phyloP scores from a whole-genome alignment of 768 basidiomycete species.

The Rhizopogon salebrosus region DNA sequence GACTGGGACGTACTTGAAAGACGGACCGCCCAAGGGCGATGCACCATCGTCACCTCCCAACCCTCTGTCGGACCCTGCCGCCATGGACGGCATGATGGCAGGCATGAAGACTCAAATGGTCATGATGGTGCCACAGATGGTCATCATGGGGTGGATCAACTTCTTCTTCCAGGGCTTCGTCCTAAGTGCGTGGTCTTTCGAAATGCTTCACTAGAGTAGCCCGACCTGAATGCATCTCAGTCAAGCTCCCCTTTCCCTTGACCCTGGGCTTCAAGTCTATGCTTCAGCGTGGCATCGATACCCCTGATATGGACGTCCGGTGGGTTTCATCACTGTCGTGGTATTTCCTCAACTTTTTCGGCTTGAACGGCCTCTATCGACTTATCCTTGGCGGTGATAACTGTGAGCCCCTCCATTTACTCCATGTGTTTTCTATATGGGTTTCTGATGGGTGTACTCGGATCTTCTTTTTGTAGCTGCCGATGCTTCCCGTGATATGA shows the following conservation, averaged over 20 bases:
- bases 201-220: not conserved
- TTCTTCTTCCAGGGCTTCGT: conserved; percentile 99
- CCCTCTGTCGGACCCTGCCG: conserved; percentile 82
- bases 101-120: conserved; percentile 99
- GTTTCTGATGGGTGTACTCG: conserved; percentile 11
- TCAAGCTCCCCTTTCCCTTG: conserved; percentile 94
- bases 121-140: conserved; percentile 98
- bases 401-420: conserved; percentile 43
- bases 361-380: conserved; percentile 91
- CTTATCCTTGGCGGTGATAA: conserved; percentile 89
- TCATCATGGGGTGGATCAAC: conserved; percentile 99
- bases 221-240: conserved; percentile 35
- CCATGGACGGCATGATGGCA: conserved; percentile 98
- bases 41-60: conserved; percentile 60
- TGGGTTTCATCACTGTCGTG: conserved; percentile 99
- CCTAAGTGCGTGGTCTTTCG: conserved; percentile 63
- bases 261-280: conserved; percentile 97
- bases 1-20: conserved; percentile 81
- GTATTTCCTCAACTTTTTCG: conserved; percentile 99
- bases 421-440: conserved; percentile 1
- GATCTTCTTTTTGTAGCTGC: conserved; percentile 47
- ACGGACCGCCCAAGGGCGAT: conserved; percentile 67
- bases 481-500: conserved; percentile 73
- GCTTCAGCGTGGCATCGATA: conserved; percentile 93
- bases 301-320: conserved; percentile 94